phyloP scores from a whole-genome alignment of 2,329 filamentous ascomycete species.

The Sphaerulina musiva region DNA sequence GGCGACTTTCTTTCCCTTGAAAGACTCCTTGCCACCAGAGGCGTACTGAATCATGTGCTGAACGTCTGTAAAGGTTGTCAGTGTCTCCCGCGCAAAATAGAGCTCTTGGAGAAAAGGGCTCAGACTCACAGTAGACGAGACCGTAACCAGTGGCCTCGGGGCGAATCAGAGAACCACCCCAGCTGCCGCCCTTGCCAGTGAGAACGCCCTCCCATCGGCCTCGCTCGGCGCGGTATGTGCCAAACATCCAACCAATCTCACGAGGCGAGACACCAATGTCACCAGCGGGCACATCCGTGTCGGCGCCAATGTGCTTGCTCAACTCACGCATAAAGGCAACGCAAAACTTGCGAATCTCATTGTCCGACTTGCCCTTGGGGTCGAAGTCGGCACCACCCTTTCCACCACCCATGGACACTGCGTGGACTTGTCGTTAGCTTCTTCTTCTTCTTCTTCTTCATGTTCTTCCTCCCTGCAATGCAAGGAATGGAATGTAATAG shows the following conservation, averaged over 20 bases:
- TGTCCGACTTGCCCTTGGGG: constrained; percentile 96
- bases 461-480: not conserved
- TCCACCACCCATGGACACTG: constrained; percentile 89
- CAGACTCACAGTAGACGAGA: constrained; percentile 67
- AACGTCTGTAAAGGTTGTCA: constrained; percentile 51
- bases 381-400: constrained; percentile 98
- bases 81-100: too few relatives aligned
- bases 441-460: constrained; percentile 8
- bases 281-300: constrained; percentile 92
- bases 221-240: constrained; percentile 78
- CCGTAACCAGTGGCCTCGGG: constrained; percentile 97
- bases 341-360: constrained; percentile 97
- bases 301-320: constrained; percentile 88
- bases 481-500: not conserved
- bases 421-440: too few relatives aligned
- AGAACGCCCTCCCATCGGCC: constrained; percentile 95
- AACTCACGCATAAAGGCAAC: constrained; percentile 93
- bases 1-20: constrained; percentile 86
- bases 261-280: constrained; percentile 91
- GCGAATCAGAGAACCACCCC: constrained; percentile 90
- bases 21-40: constrained; percentile 67
- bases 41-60: constrained; percentile 91
- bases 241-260: constrained; percentile 93
- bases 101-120: too few relatives aligned
- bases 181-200: constrained; percentile 87